Evolutionary conservation across 1,284 basidiomycete species (phyloP).

Genomic region (Moesziomyces globuligerus): DNA sequence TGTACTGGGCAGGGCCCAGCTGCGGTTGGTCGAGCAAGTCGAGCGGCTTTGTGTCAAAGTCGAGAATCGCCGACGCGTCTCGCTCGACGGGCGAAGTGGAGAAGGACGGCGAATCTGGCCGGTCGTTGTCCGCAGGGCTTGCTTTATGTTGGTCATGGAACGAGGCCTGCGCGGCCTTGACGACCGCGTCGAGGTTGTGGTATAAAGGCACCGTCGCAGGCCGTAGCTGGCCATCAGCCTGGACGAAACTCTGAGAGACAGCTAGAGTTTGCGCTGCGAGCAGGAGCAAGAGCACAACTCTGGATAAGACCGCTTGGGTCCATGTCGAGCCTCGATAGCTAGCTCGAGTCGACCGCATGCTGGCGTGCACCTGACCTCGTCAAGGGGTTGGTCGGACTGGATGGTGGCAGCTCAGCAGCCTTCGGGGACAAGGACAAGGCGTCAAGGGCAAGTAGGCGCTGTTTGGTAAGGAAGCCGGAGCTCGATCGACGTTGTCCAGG

Average conservation of each 20-base stretch:
- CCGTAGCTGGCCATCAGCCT: neutral
- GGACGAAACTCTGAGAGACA: too few species aligned
- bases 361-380: neutral
- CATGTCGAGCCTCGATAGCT: neutral
- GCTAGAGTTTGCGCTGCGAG: neutral
- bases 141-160: slow-evolving; percentile 4
- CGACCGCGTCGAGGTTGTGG: slow-evolving; percentile 8
- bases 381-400: neutral
- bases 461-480: too few species aligned
- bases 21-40: slow-evolving; percentile 16
- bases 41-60: slow-evolving; percentile 8
- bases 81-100: slow-evolving; percentile 13
- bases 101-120: neutral
- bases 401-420: neutral
- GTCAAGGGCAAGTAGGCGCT: too few species aligned
- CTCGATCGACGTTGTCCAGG: too few species aligned
- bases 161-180: slow-evolving; percentile 13
- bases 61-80: slow-evolving; percentile 9
- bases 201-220: neutral
- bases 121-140: neutral
- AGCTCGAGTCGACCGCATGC: neutral
- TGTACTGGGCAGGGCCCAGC: slow-evolving; percentile 7
- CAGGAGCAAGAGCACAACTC: neutral
- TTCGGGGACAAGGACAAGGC: too few species aligned
- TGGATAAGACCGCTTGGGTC: neutral